Conservation (phyloP, 345 rosid species). For the Aquilaria malaccensis region DNA sequence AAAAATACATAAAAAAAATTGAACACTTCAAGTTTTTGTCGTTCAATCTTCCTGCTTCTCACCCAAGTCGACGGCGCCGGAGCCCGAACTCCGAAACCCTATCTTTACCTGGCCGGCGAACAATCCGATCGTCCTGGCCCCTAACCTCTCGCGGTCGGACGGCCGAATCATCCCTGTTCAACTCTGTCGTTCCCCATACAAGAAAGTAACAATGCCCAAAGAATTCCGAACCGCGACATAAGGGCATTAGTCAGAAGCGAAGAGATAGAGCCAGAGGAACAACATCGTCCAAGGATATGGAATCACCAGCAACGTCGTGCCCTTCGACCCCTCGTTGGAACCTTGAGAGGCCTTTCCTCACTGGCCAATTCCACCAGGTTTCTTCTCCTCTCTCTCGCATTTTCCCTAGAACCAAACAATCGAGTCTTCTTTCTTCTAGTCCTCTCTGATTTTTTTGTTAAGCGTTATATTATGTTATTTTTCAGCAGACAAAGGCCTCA, state of each 20-base stretch:
- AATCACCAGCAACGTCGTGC: constrained; percentile 31
- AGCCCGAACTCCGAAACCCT: no score
- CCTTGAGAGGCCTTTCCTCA: constrained; percentile 82
- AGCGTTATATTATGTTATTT: constrained; percentile 1
- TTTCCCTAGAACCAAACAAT: constrained; percentile 3
- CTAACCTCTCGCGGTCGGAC: no score
- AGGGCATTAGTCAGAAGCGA: no score
- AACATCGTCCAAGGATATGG: constrained; percentile 14
- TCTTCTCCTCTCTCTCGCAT: not conserved
- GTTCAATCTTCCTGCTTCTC: not conserved
- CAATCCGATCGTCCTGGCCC: no score
- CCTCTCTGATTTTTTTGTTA: constrained; percentile 8
- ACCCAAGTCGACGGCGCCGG: not conserved
- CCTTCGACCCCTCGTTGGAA: constrained; percentile 95
- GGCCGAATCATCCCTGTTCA: no score
- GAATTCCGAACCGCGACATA: no score
- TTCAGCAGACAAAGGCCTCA: constrained; percentile 55
- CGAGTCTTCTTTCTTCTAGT: not conserved
- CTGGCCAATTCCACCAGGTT: constrained; percentile 86
- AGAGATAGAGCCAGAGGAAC: no score
- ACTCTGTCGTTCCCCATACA: no score
- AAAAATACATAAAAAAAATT: not conserved
- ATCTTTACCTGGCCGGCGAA: no score
- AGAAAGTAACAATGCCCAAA: no score
- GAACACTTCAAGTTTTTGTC: not conserved